phyloP scores from a whole-genome alignment of 2,329 filamentous ascomycete species.

The Trichoderma sp. region DNA sequence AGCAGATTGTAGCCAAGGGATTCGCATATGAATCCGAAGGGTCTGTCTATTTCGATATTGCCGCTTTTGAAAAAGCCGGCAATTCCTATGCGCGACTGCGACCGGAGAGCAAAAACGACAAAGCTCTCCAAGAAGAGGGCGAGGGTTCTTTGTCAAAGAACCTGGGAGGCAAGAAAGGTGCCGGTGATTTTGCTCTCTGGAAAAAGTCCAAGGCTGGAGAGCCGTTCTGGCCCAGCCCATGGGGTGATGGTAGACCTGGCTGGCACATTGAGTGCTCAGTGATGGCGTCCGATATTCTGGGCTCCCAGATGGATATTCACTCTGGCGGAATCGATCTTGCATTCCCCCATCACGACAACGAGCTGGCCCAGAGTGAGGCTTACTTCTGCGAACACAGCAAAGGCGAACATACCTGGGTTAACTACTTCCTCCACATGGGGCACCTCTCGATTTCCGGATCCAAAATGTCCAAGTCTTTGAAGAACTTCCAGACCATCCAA shows the following conservation, averaged over 20 bases:
- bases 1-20: constrained; percentile 76
- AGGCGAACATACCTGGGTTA: constrained; percentile 74
- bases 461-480: constrained; percentile 94
- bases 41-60: constrained; percentile 92
- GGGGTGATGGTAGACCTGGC: constrained; percentile 83
- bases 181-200: constrained; percentile 89
- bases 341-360: constrained; percentile 92
- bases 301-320: constrained; percentile 84
- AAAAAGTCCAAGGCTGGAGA: constrained; percentile 90
- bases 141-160: constrained; percentile 74
- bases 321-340: constrained; percentile 88
- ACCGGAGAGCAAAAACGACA: constrained; percentile 81
- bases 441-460: constrained; percentile 80
- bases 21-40: constrained; percentile 81
- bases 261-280: constrained; percentile 98
- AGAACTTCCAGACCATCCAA: constrained; percentile 93
- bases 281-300: constrained; percentile 89
- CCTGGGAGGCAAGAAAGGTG: constrained; percentile 64
- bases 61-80: constrained; percentile 76
- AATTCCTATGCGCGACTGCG: constrained; percentile 83
- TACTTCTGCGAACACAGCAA: constrained; percentile 61
- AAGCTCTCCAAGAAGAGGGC: constrained; percentile 79
- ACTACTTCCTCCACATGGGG: constrained; percentile 95
- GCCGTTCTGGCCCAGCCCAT: constrained; percentile 82
- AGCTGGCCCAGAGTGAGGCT: constrained; percentile 86